Evolutionary conservation across 2,329 filamentous ascomycete genomes (phyloP).

Genomic region (Trichophyton benhamiae): DNA sequence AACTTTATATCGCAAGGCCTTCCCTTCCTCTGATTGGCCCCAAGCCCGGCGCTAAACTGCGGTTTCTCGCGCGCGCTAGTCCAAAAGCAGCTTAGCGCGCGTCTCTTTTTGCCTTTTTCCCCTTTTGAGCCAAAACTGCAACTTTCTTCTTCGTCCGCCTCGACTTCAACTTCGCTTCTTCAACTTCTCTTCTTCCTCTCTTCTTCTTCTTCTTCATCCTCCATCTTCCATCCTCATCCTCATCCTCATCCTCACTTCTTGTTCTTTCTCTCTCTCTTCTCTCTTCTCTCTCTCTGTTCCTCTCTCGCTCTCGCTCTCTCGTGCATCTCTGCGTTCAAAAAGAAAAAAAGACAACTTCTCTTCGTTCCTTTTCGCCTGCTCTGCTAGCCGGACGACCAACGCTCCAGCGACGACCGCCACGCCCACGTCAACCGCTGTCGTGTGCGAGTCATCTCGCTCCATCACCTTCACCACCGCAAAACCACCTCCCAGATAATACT

Average conservation of each 20-base stretch:
- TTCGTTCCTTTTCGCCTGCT: constrained; percentile 5
- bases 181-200: constrained; percentile 9
- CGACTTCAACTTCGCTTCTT: constrained; percentile 7
- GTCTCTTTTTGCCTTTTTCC: constrained; percentile 2
- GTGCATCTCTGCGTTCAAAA: constrained; percentile 2
- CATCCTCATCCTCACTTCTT: constrained; percentile 10
- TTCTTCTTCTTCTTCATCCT: constrained; percentile 15
- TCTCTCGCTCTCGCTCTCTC: constrained; percentile 3
- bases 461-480: background rate
- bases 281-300: constrained; percentile 5
- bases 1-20: background rate
- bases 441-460: constrained; percentile 16
- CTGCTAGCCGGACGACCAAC: constrained; percentile 3
- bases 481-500: background rate
- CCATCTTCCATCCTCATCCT: constrained; percentile 10
- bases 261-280: constrained; percentile 11
- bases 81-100: constrained; percentile 2
- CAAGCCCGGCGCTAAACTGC: background rate
- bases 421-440: constrained; percentile 8
- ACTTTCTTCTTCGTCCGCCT: constrained; percentile 13
- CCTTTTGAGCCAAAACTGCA: background rate
- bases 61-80: background rate
- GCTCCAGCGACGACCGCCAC: background rate
- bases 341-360: background rate
- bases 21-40: constrained; percentile 1